A percentile compares a stretch with the other conserved stretches of the same genome.
phyloP scores from a whole-genome alignment of 176 grass and related monocot species.

The Olyra latifolia region DNA sequence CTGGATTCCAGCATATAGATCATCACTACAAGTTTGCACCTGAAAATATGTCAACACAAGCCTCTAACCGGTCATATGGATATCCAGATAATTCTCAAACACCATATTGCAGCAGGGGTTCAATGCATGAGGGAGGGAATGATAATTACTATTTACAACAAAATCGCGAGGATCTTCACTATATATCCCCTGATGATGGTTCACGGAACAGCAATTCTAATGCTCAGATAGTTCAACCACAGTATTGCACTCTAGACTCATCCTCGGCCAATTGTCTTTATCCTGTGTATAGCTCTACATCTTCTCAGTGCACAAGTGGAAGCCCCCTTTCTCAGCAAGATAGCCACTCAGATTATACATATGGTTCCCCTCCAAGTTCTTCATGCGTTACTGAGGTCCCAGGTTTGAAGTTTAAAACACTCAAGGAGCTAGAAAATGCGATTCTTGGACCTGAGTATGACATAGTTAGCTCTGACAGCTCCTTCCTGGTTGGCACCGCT shows the following conservation, averaged over 20 bases:
- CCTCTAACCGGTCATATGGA: conserved; percentile 41
- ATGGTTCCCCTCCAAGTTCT: conserved; percentile 69
- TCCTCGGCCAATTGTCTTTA: conserved; percentile 54
- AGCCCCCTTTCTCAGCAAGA: conserved; percentile 75
- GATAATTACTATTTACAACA: conserved; percentile 35
- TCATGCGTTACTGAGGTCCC: conserved; percentile 82
- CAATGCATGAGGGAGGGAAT: conserved; percentile 11
- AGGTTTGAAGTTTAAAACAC: conserved; percentile 46
- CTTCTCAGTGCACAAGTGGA: conserved; percentile 54
- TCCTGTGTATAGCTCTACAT: conserved; percentile 57
- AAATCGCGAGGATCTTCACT: conserved; percentile 41
- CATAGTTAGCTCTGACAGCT: conserved; percentile 37
- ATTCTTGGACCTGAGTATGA: conserved; percentile 78
- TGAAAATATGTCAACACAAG: conserved; percentile 42
- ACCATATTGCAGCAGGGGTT: conserved; percentile 37
- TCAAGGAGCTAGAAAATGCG: conserved; percentile 66
- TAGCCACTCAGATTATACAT: conserved; percentile 55
- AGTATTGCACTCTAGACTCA: conserved; percentile 82
- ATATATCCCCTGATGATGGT: conserved; percentile 46
- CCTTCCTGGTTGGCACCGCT: conserved; percentile 19
- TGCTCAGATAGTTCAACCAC: conserved; percentile 37
- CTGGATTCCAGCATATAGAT: conserved; percentile 28
- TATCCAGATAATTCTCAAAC: conserved; percentile 42
- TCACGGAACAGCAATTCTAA: conserved; percentile 36
- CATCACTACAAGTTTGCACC: conserved; percentile 16